Evolutionary conservation across 2,329 filamentous ascomycete genomes (phyloP).

Genomic region (Emergomyces orientalis): DNA sequence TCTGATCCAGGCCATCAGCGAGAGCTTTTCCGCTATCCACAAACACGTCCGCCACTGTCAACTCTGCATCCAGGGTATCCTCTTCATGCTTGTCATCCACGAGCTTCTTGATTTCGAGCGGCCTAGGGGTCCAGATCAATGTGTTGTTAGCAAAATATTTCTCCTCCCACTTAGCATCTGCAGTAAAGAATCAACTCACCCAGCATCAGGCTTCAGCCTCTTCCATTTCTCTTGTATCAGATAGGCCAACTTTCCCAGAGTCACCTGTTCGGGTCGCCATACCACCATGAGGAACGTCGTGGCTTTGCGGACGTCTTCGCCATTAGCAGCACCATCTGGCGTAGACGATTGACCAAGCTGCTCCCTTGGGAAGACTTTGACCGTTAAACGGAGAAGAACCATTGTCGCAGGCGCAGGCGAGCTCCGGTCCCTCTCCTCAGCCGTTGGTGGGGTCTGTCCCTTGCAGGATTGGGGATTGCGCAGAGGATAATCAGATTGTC

Average conservation of each 20-base stretch:
- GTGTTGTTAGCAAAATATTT: not conserved
- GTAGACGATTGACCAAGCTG: slow-evolving; percentile 10
- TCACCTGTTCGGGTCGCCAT: slow-evolving; percentile 25
- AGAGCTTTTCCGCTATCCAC: slow-evolving; percentile 29
- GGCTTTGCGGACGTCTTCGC: slow-evolving; percentile 16
- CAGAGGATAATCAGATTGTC: not conserved
- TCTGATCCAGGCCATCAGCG: slow-evolving; percentile 29
- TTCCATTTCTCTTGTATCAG: slow-evolving; percentile 29
- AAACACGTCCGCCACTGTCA: slow-evolving; percentile 33
- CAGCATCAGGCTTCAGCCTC: slow-evolving; percentile 24
- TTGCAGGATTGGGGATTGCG: not conserved
- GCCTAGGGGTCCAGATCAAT: slow-evolving; percentile 18
- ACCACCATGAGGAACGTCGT: slow-evolving; percentile 27
- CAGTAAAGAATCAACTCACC: slow-evolving; percentile 21
- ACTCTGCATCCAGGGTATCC: slow-evolving; percentile 25
- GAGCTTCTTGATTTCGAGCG: slow-evolving; percentile 30
- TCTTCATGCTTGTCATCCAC: slow-evolving; percentile 28
- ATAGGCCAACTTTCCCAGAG: slow-evolving; percentile 23
- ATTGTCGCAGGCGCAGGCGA: slow-evolving; percentile 16
- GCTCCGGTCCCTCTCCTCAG: not conserved
- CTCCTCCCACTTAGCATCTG: not conserved
- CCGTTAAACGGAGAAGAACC: slow-evolving; percentile 30
- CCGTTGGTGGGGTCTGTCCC: not conserved
- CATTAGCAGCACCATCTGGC: slow-evolving; percentile 13
- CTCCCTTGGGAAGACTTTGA: slow-evolving; percentile 27